Evolutionary conservation across 2,329 filamentous ascomycete species (phyloP).

Genomic region (Escovopsis sp.): DNA sequence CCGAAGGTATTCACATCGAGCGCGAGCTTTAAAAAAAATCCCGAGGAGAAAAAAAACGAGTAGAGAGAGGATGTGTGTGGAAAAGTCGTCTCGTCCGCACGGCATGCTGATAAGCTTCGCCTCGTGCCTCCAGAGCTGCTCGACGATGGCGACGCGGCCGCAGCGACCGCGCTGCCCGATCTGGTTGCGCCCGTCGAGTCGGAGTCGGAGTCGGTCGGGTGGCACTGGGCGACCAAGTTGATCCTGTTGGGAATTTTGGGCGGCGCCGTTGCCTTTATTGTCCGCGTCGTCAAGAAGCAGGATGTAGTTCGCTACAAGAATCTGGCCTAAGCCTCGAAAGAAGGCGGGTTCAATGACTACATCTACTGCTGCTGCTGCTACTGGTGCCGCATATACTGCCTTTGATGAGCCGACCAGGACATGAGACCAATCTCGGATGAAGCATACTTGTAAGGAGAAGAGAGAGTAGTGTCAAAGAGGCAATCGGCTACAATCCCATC

Average conservation of each 20-base stretch:
- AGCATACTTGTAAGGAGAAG: too few species aligned
- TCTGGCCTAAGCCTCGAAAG: constrained; percentile 22
- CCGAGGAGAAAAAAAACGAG: too few species aligned
- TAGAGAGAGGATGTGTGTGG: too few species aligned
- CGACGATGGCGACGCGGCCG: constrained; percentile 6
- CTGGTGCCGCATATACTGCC: too few species aligned
- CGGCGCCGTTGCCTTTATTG: constrained; percentile 27
- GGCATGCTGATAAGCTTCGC: constrained; percentile 19
- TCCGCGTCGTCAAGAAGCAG: constrained; percentile 24
- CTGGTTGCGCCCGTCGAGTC: constrained; percentile 3
- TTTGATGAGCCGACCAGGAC: too few species aligned
- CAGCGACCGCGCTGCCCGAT: background rate
- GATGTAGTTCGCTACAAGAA: constrained; percentile 26
- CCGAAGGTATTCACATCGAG: constrained; percentile 88
- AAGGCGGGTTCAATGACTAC: background rate
- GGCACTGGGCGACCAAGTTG: constrained; percentile 32
- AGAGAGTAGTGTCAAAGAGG: too few species aligned
- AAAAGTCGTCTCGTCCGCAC: too few species aligned
- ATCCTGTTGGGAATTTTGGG: constrained; percentile 33
- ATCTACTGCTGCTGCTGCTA: background rate
- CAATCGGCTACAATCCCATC: background rate
- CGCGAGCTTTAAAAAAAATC: constrained; percentile 63
- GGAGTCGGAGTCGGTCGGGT: constrained; percentile 8
- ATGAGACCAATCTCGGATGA: too few species aligned
- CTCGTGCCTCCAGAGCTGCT: constrained; percentile 12